Evolutionary conservation across 306 rosid genomes (phyloP), one percentile per base, ranked within the genome.

Genomic region (Begonia fuchsioides): DNA sequence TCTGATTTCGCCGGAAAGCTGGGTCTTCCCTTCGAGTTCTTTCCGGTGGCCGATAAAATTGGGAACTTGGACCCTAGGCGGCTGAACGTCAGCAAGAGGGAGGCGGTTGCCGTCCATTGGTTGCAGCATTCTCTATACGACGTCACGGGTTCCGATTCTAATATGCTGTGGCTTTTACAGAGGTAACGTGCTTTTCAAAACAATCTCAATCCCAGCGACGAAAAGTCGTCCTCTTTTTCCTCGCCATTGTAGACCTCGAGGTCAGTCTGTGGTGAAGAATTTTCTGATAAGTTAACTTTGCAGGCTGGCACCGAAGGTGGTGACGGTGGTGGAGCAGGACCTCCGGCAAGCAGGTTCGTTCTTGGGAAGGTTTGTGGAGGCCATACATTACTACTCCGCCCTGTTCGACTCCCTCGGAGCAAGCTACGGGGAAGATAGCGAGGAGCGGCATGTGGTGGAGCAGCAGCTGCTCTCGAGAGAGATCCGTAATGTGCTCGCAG

Each of bases 21-120:
- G 32, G 93, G 98, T 2, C 77, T 90, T 50, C 98, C 98, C 4
- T 90, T 90, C 40, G 94, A 90, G 72, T 90, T 85, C 68, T 47
- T 77, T 13, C 94, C 95, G 0, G 79, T 90, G 47, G 94, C 94
- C 3, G 98, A 85, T 10, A 90, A 79, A 68, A 82, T 82, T 15
- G 98, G 95, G 17, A 85, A 77, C 58, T 51, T 90, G 63, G 94
- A 85, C 57, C 73, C 74, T 3, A 87, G 81, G 58, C 75, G 66
- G 66, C 78, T 90, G 13, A 79, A 77, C 38, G 78, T 85, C 12
- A 75, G 76, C 65, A 81, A 85, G 55, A 58, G 87, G 13, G 98
- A 90, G 59, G 98, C 94, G 47, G 92, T 90, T n/a, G 98, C 98
- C 39, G 95, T 85, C 3, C 98, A 90, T 47, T 90, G 98, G 98